These are phyloP conservation scores for Lodderomyces beijingensis DNA, from an alignment of 1,139 yeast species.

Conservation along the genomic window DNA sequence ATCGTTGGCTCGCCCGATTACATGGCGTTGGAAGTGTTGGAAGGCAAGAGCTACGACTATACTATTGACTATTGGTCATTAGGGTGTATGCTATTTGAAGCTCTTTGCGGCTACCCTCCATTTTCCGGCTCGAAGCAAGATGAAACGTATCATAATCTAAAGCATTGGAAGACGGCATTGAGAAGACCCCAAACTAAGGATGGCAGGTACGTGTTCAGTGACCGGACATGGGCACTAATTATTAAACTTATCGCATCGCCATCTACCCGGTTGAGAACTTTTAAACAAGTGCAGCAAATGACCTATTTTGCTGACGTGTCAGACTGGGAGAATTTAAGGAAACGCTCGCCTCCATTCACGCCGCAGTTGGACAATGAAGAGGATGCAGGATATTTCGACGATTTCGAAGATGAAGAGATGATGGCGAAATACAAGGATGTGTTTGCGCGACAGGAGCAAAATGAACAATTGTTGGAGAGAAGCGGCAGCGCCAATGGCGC, in stretches of 20 bases:
- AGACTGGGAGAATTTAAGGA: conserved; percentile 69
- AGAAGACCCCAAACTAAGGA: conserved; percentile 89
- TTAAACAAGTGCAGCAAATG: conserved; percentile 76
- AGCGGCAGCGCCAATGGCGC: conserved; percentile 19
- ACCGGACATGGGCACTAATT: conserved; percentile 92
- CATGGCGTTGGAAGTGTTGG: conserved; percentile 96
- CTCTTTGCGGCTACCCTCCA: conserved; percentile 93
- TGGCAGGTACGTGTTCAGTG: conserved; percentile 89
- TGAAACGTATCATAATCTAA: conserved; percentile 90
- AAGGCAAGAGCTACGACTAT: conserved; percentile 89
- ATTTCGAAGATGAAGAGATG: conserved; percentile 91
- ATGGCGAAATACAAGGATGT: conserved; percentile 98
- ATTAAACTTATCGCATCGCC: conserved; percentile 78
- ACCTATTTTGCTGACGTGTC: conserved; percentile 74
- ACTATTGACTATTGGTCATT: conserved; percentile 99
- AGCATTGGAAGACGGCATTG: conserved; percentile 86
- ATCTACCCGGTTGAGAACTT: conserved; percentile 64
- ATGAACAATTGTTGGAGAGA: conserved; percentile 76
- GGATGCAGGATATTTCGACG: conserved; percentile 98
- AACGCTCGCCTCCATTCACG: conserved; percentile 83
- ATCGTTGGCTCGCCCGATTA: conserved; percentile 98
- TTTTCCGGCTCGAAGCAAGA: conserved; percentile 91
- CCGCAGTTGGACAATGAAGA: conserved; percentile 96
- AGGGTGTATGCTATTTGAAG: conserved; percentile 93
- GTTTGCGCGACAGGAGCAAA: conserved; percentile 79